Conservation (phyloP, 148 eudicot genomes). For the Nepenthes gracilis region DNA sequence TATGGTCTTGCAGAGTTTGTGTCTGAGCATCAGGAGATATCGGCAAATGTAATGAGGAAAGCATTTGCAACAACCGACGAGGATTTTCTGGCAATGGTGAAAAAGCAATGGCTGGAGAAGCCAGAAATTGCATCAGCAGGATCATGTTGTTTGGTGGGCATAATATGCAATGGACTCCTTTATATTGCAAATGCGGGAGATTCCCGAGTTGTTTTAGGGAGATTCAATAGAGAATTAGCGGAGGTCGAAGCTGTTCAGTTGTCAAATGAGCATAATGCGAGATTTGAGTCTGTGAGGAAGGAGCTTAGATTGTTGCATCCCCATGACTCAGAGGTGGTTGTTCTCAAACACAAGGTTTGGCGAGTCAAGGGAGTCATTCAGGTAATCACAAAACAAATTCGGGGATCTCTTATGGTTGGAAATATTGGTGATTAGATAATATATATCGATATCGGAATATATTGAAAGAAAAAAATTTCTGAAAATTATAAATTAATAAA, state of each 20-base stretch:
- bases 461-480: too few relatives aligned
- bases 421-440: too few relatives aligned
- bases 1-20: conserved; percentile 34
- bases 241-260: conserved; percentile 47
- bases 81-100: conserved; percentile 45
- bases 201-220: conserved; percentile 76
- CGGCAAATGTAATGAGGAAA: conserved; percentile 50
- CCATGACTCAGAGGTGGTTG: conserved; percentile 60
- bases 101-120: conserved; percentile 47
- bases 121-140: conserved; percentile 82
- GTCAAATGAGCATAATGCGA: conserved; percentile 79
- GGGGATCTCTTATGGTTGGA: too few relatives aligned
- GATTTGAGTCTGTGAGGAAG: conserved; percentile 46
- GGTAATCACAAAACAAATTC: conserved; percentile 22
- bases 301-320: conserved; percentile 59
- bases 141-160: conserved; percentile 67
- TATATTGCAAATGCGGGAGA: conserved; percentile 80
- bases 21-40: conserved; percentile 42
- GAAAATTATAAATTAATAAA: too few relatives aligned
- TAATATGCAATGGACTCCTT: conserved; percentile 47
- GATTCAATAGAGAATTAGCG: conserved; percentile 25
- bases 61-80: conserved; percentile 72
- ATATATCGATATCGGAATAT: too few relatives aligned
- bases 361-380: conserved; percentile 90
- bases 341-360: conserved; percentile 72